phyloP scores from a whole-genome alignment of 805 yeast genomes.

The Myxozyma melibiosi region DNA sequence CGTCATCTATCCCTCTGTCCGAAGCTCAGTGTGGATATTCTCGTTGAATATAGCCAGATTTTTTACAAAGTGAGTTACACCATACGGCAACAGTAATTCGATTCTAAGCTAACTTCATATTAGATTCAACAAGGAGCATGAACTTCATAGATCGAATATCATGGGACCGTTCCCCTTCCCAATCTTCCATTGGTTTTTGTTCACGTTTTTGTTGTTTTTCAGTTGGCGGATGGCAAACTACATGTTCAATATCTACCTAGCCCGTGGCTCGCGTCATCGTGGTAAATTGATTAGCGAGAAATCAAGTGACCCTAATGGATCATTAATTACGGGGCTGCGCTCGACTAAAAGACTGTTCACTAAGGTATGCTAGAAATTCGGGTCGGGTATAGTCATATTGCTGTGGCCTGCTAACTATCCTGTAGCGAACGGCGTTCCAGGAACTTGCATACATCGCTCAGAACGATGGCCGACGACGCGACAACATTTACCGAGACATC shows the following conservation, averaged over 20 bases:
- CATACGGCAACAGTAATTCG: background rate
- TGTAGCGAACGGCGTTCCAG: conserved; percentile 43
- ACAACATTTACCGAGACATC: conserved; percentile 42
- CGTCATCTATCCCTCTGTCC: conserved; percentile 21
- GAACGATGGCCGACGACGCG: conserved; percentile 40
- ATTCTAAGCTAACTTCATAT: background rate
- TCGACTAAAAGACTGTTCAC: conserved; percentile 36
- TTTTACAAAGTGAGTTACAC: conserved; percentile 8
- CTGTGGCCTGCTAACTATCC: background rate
- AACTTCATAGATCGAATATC: conserved; percentile 27
- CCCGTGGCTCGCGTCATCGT: conserved; percentile 43
- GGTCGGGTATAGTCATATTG: background rate
- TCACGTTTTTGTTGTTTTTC: conserved; percentile 24
- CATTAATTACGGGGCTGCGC: conserved; percentile 44
- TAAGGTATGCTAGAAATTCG: conserved; percentile 2
- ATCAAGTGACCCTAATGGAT: conserved; percentile 43
- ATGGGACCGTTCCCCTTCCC: conserved; percentile 28
- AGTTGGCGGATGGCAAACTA: conserved; percentile 36
- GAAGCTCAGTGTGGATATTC: conserved; percentile 26
- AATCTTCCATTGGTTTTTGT: conserved; percentile 22
- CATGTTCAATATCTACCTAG: conserved; percentile 41
- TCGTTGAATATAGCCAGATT: conserved; percentile 10
- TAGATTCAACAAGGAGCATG: conserved; percentile 11
- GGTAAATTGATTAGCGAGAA: conserved; percentile 38
- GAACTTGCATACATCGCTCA: conserved; percentile 43